Evolutionary conservation across 2,329 filamentous ascomycete genomes (phyloP).

Genomic region (Colletotrichum siamense): DNA sequence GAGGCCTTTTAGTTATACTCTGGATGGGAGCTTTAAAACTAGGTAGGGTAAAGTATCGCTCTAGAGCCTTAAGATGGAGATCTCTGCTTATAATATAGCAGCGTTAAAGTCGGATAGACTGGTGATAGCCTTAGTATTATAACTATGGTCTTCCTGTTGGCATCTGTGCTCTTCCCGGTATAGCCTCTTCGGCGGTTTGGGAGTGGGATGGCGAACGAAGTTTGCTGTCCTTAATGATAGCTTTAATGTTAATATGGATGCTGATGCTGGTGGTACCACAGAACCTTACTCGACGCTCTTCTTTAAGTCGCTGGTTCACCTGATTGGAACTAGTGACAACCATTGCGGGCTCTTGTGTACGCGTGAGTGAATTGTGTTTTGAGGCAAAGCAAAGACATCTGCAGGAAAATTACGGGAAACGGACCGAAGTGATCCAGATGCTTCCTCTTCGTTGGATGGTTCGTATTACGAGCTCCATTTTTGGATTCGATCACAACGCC

Average conservation of each 20-base stretch:
- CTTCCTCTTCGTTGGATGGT: no score
- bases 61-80: background rate
- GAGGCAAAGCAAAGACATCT: no score
- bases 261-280: background rate
- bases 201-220: background rate
- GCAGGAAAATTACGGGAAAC: no score
- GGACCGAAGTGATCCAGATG: no score
- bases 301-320: no score
- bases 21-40: background rate
- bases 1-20: background rate
- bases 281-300: background rate
- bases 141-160: background rate
- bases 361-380: no score
- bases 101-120: background rate
- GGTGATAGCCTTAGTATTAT: background rate
- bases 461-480: no score
- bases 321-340: no score
- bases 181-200: background rate
- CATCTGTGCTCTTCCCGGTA: background rate
- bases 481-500: no score
- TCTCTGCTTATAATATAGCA: background rate
- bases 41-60: background rate
- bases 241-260: background rate
- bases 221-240: background rate
- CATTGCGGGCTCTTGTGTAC: no score